Base-by-base conservation (phyloP, 2,329 filamentous ascomycete genomes). In the Dichotomopilus funicola region DNA sequence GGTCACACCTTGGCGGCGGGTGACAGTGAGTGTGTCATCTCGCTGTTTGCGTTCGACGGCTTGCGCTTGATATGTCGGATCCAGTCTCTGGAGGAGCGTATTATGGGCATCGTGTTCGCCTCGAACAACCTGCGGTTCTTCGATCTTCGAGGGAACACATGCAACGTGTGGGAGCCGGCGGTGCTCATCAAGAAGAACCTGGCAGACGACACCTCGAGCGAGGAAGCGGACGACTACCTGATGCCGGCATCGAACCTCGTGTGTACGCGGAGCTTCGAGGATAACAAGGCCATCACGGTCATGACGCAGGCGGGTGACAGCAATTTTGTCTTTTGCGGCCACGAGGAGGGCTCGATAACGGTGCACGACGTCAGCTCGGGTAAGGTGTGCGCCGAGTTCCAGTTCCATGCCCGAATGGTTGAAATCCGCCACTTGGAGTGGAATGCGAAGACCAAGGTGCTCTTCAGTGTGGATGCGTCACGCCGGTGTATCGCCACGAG, bases 41-140 rank as follows among this genome's bases (percentile, higher is more conserved):
- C 65, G 35, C 45, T 67, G 34, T 66, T 62, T 47, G 55, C 61
- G 2, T 66, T 67, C 44, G 60, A 66, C 5, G 62, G 63, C 6
- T 50, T 64, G 6, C 57, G 57, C 7, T 56, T 55, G 7, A 10
- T 64, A 13, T 62, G 62, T 37, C 56, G 60, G 5, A 59, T 64
- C 27, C 33, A 51, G 34, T 58, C 58, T 7, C 31, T 58, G 13
- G 56, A 60, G 43, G 59, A 61, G 19, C 54, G 56, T 38, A 59
- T 61, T 47, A 59, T 60, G 59, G 60, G 56, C 31, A 58, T 64
- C 31, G 58, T 63, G 9, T 64, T 63, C 31, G 56, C 62, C 9
- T 56, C 61, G 37, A 59, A 55, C 49, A 58, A 42, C 19, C 48
- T 62, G n/a, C 54, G 61, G 6, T 54, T 63, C 38, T 63, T 62